Evolutionary conservation across 495 filamentous ascomycete species (phyloP).

Genomic region (Aspergillus affinis): DNA sequence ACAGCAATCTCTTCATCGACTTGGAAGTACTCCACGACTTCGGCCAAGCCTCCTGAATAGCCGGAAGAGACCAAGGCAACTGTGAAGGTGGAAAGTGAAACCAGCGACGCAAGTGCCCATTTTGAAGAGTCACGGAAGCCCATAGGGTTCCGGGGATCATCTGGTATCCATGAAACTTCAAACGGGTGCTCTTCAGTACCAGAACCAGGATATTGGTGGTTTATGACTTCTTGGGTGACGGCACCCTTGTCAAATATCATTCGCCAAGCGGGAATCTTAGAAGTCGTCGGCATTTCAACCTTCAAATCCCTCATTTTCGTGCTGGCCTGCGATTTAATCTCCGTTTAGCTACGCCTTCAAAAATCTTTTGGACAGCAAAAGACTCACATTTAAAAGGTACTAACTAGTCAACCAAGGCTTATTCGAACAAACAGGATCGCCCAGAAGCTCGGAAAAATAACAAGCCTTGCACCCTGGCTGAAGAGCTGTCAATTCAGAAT

Average conservation of each 20-base stretch:
- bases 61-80: constrained; percentile 39
- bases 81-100: constrained; percentile 21
- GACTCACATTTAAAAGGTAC: neutral
- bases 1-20: constrained; percentile 40
- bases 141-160: constrained; percentile 58
- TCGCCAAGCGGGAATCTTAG: constrained; percentile 2
- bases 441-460: neutral
- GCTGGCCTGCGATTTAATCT: neutral
- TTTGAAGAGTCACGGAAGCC: constrained; percentile 4
- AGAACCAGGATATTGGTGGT: constrained; percentile 35
- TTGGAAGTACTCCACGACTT: constrained; percentile 41
- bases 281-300: neutral
- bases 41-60: constrained; percentile 38
- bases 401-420: neutral
- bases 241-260: constrained; percentile 1
- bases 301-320: neutral
- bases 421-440: neutral
- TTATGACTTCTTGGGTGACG: constrained; percentile 5
- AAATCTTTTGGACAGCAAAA: neutral
- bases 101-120: constrained; percentile 23
- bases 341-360: neutral
- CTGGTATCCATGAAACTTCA: constrained; percentile 59
- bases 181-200: constrained; percentile 65
- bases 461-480: neutral
- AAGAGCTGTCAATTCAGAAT: neutral